These are phyloP conservation scores for Oryza brachyantha DNA, from an alignment of 176 grass and related monocot species.

Conservation along the genomic window DNA sequence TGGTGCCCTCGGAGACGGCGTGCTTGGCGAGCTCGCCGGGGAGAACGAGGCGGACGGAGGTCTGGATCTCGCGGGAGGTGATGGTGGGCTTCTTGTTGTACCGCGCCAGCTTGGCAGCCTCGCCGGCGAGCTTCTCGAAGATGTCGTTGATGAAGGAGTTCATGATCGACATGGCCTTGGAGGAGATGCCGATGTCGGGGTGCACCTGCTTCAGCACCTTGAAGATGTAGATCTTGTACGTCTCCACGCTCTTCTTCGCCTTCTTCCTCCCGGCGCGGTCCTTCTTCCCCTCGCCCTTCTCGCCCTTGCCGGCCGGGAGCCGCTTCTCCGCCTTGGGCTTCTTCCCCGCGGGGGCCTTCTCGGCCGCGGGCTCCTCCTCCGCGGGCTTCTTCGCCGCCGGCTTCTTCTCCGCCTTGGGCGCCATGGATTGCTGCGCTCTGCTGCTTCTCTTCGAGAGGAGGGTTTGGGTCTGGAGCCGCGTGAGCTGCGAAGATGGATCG, in stretches of 20 bases:
- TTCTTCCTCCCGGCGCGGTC: constrained; percentile 16
- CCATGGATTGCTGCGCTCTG: not conserved
- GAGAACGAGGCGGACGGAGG: constrained; percentile 49
- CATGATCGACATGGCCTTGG: constrained; percentile 92
- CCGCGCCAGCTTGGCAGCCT: constrained; percentile 40
- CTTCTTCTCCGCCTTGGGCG: constrained; percentile 35
- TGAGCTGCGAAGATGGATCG: too few relatives aligned
- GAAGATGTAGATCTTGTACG: constrained; percentile 87
- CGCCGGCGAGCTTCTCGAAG: constrained; percentile 72
- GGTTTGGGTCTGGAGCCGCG: not conserved
- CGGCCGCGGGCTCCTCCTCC: constrained; percentile 34
- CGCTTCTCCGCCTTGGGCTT: constrained; percentile 41
- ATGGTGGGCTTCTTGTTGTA: constrained; percentile 75
- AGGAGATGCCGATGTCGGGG: constrained; percentile 67
- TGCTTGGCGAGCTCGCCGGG: constrained; percentile 67
- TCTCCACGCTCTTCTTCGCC: constrained; percentile 51
- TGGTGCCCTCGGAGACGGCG: constrained; percentile 66
- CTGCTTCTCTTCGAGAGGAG: not conserved
- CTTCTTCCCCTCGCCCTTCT: constrained; percentile 38
- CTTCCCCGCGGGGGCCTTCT: constrained; percentile 35
- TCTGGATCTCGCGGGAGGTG: constrained; percentile 70
- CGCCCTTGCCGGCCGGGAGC: constrained; percentile 2
- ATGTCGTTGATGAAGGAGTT: constrained; percentile 95
- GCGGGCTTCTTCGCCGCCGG: constrained; percentile 36
- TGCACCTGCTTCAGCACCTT: constrained; percentile 82